These are phyloP conservation scores for Aspergillus bridgeri DNA, from an alignment of 495 filamentous ascomycete species.

Conservation along the genomic window DNA sequence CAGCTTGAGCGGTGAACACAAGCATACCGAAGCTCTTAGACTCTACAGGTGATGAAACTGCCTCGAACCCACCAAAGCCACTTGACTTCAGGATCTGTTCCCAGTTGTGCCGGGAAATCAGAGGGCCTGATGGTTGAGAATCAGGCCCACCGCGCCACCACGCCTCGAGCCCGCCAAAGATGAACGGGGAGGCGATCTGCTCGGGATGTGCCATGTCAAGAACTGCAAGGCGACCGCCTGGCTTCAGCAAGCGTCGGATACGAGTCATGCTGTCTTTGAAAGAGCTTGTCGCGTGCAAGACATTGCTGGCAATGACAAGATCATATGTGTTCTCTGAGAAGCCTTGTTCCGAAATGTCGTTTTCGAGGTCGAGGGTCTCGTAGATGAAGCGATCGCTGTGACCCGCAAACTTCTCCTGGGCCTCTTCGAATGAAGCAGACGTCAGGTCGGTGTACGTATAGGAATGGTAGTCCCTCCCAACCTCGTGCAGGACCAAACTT, in stretches of 20 bases:
- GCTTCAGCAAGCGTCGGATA: conserved; percentile 5
- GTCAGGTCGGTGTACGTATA: conserved; percentile 14
- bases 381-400: not conserved
- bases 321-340: conserved; percentile 21
- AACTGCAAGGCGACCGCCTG: not conserved
- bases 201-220: not conserved
- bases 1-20: conserved; percentile 5
- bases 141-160: conserved; percentile 9
- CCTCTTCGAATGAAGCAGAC: conserved; percentile 4
- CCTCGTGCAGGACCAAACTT: not conserved
- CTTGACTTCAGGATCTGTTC: not conserved
- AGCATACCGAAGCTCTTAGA: not conserved
- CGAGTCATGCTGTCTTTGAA: not conserved
- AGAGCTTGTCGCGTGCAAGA: not conserved
- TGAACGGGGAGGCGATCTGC: not conserved
- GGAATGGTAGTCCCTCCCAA: not conserved
- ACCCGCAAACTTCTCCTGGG: not conserved
- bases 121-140: not conserved
- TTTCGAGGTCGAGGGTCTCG: conserved; percentile 22
- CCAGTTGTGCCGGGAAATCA: not conserved
- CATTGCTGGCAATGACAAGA: conserved; percentile 20
- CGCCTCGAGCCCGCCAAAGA: not conserved
- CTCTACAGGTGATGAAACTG: not conserved
- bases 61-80: conserved; percentile 11
- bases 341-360: conserved; percentile 10